These are phyloP conservation scores for Penicillium malachiteum DNA, from an alignment of 495 filamentous ascomycete genomes.

Conservation along the genomic window DNA sequence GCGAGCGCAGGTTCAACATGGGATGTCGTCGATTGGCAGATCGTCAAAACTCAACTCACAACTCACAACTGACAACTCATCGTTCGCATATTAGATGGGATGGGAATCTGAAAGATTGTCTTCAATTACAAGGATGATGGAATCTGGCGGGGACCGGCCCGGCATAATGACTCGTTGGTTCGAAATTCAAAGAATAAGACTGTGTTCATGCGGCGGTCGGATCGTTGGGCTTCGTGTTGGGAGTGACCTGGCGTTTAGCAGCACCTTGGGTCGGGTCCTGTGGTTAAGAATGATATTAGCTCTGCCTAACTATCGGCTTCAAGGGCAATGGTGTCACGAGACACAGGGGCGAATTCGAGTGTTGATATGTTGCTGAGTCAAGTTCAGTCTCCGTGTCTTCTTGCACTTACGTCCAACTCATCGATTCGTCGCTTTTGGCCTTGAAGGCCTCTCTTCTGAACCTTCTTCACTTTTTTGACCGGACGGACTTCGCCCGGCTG, in stretches of 20 bases:
- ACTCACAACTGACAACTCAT: conserved; percentile 17
- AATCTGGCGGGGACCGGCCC: conserved; percentile 35
- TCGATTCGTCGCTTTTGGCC: conserved; percentile 45
- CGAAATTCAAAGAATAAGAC: background rate
- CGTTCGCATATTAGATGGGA: conserved; percentile 15
- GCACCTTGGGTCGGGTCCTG: conserved; percentile 34
- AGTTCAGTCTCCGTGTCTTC: conserved; percentile 25
- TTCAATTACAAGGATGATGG: background rate
- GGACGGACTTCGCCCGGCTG: conserved; percentile 74
- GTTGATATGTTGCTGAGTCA: conserved; percentile 26
- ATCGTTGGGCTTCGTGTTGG: conserved; percentile 28
- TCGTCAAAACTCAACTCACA: conserved; percentile 15
- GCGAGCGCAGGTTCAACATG: conserved; percentile 17
- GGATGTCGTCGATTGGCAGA: conserved; percentile 11
- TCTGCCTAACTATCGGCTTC: conserved; percentile 26
- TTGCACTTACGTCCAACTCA: conserved; percentile 49
- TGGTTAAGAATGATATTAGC: conserved; percentile 34
- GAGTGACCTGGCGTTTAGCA: conserved; percentile 42
- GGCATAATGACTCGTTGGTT: conserved; percentile 14
- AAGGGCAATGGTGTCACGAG: conserved; percentile 15
- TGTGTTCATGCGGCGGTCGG: conserved; percentile 38
- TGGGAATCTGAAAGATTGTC: conserved; percentile 7
- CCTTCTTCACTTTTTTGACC: conserved; percentile 62
- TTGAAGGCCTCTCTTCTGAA: conserved; percentile 31
- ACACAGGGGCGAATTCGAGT: conserved; percentile 17